These are phyloP conservation scores for Rhizophagus clarus DNA, from an alignment of 192 early-diverging fungal genomes.

Conservation along the genomic window DNA sequence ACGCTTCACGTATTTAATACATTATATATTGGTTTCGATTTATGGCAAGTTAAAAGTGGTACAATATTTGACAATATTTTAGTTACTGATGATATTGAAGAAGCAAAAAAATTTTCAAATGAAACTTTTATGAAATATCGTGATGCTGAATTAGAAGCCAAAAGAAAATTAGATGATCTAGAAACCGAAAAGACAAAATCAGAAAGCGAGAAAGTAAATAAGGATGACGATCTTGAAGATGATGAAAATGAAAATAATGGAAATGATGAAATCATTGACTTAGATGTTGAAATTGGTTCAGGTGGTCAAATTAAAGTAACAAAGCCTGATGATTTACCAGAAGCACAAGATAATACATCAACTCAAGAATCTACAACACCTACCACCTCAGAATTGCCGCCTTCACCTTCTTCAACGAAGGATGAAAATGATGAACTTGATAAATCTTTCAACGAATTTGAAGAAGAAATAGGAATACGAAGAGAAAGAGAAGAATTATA, in stretches of 20 bases:
- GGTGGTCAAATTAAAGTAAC: conserved; percentile 17
- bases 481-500: conserved; percentile 7
- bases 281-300: background rate
- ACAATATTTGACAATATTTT: conserved; percentile 95
- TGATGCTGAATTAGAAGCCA: conserved; percentile 67
- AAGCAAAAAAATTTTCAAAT: conserved; percentile 75
- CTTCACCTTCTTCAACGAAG: background rate
- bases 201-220: conserved; percentile 34
- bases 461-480: background rate
- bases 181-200: conserved; percentile 9
- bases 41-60: conserved; percentile 95
- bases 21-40: conserved; percentile 85
- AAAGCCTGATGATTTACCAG: background rate
- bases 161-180: conserved; percentile 58
- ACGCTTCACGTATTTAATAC: conserved; percentile 85
- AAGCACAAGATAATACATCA: background rate
- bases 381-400: background rate
- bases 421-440: conserved; percentile 33
- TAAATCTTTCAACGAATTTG: conserved; percentile 20
- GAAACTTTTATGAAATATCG: conserved; percentile 66
- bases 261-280: background rate
- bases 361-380: background rate
- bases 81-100: conserved; percentile 78
- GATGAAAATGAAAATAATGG: conserved; percentile 10
- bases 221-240: conserved; percentile 33